These are phyloP conservation scores for Lizonia empirigonia DNA, from an alignment of 2,329 filamentous ascomycete genomes.

Conservation along the genomic window DNA sequence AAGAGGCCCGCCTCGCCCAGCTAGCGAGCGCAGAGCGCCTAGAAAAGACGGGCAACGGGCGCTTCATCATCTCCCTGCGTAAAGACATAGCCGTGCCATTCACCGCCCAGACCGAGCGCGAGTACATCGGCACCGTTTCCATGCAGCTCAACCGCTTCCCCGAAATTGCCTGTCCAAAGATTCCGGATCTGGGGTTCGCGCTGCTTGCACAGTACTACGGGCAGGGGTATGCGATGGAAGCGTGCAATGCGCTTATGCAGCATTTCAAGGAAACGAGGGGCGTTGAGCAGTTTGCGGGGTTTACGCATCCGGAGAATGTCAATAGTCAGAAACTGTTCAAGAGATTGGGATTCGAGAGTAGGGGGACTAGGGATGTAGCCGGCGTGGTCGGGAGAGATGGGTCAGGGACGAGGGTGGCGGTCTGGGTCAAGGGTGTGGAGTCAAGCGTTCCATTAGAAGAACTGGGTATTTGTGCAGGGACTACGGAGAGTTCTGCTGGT, in stretches of 20 bases:
- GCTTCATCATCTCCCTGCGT: constrained; percentile 33
- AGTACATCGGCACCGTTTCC: constrained; percentile 27
- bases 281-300: constrained; percentile 19
- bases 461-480: too few species aligned
- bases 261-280: constrained; percentile 17
- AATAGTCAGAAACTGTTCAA: constrained; percentile 24
- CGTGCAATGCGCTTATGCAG: constrained; percentile 16
- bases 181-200: constrained; percentile 33
- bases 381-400: constrained; percentile 10
- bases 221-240: constrained; percentile 32
- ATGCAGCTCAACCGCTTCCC: constrained; percentile 32
- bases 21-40: constrained; percentile 13
- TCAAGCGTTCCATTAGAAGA: too few species aligned
- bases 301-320: constrained; percentile 24
- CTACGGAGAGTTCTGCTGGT: too few species aligned
- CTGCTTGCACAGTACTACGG: constrained; percentile 19
- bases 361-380: constrained; percentile 16
- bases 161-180: constrained; percentile 10
- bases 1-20: constrained; percentile 22
- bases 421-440: constrained; percentile 20
- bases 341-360: constrained; percentile 28
- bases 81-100: background rate
- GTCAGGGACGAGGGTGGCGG: background rate
- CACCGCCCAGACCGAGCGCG: background rate
- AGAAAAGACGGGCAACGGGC: constrained; percentile 36